A percentile compares a stretch with the other conserved stretches of the same genome.
These are phyloP conservation scores for Pseudonectria buxi DNA, from an alignment of 2,329 filamentous ascomycete species.

Conservation along the genomic window DNA sequence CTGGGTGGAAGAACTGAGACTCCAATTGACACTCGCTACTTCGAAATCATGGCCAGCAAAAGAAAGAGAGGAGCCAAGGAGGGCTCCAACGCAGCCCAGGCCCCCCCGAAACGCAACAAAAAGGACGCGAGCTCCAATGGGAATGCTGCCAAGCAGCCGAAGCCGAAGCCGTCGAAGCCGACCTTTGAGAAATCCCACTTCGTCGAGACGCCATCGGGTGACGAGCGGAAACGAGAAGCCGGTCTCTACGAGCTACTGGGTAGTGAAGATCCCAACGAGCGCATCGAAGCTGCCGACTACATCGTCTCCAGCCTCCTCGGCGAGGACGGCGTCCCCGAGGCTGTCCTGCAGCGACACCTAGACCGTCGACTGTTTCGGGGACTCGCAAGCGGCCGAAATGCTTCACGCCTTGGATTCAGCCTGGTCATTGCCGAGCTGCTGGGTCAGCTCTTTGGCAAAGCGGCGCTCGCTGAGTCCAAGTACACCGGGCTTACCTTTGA, in stretches of 20 bases:
- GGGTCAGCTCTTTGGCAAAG: conserved; percentile 57
- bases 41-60: conserved; percentile 27
- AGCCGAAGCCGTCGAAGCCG: conserved; percentile 16
- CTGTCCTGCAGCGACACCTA: conserved; percentile 50
- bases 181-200: conserved; percentile 37
- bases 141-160: conserved; percentile 9
- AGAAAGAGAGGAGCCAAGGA: conserved; percentile 29
- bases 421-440: conserved; percentile 79
- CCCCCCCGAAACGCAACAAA: conserved; percentile 28
- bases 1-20: conserved; percentile 3
- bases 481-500: conserved; percentile 52
- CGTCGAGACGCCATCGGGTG: conserved; percentile 42
- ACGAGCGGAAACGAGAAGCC: conserved; percentile 52
- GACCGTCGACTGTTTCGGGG: conserved; percentile 73
- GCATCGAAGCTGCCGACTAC: conserved; percentile 52
- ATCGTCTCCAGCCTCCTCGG: conserved; percentile 51
- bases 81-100: conserved; percentile 18
- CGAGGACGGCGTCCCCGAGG: conserved; percentile 42
- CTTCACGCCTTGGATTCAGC: conserved; percentile 81
- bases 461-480: conserved; percentile 36
- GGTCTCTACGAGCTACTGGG: conserved; percentile 55
- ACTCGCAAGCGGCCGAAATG: conserved; percentile 83
- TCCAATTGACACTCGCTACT: conserved; percentile 1
- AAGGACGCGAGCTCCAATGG: conserved; percentile 17
- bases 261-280: conserved; percentile 50